phyloP scores from a whole-genome alignment of 2,329 filamentous ascomycete genomes.

The Diplodia mutila region DNA sequence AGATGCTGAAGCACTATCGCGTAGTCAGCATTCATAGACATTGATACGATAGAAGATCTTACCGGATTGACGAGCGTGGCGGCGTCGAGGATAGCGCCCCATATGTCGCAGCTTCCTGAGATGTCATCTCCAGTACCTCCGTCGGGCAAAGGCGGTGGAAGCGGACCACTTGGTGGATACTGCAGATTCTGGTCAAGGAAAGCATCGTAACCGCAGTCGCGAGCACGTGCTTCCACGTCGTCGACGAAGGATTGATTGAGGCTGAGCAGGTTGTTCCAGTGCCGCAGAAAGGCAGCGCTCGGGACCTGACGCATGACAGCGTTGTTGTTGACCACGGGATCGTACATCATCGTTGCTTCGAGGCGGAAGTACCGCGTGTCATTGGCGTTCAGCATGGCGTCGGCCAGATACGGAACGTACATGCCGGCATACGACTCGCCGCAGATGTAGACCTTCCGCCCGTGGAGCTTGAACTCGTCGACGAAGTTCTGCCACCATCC shows the following conservation, averaged over 20 bases:
- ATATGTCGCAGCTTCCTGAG: slow-evolving; percentile 45
- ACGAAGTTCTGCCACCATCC: slow-evolving; percentile 57
- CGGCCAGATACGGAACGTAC: slow-evolving; percentile 41
- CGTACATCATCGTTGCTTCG: slow-evolving; percentile 38
- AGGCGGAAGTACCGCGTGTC: slow-evolving; percentile 39
- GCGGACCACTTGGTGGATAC: slow-evolving; percentile 40
- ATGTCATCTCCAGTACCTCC: no score
- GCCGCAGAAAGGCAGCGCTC: no score
- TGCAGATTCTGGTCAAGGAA: slow-evolving; percentile 49
- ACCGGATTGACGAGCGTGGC: slow-evolving; percentile 68
- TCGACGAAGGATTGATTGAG: no score
- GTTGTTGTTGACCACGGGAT: slow-evolving; percentile 29
- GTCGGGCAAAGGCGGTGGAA: slow-evolving; percentile 28
- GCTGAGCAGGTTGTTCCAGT: no score
- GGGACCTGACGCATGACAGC: no score
- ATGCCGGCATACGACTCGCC: slow-evolving; percentile 34
- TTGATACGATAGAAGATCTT: no score
- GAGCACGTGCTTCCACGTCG: slow-evolving; percentile 40
- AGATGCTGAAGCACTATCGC: slow-evolving; percentile 83
- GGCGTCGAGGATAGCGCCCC: slow-evolving; percentile 58
- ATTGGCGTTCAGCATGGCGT: slow-evolving; percentile 34
- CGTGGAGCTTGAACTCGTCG: slow-evolving; percentile 54
- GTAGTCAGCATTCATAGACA: no score
- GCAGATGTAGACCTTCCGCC: slow-evolving; percentile 52
- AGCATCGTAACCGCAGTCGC: slow-evolving; percentile 44